Conservation (phyloP, 805 yeast genomes). For the Myxozyma mucilagina region DNA sequence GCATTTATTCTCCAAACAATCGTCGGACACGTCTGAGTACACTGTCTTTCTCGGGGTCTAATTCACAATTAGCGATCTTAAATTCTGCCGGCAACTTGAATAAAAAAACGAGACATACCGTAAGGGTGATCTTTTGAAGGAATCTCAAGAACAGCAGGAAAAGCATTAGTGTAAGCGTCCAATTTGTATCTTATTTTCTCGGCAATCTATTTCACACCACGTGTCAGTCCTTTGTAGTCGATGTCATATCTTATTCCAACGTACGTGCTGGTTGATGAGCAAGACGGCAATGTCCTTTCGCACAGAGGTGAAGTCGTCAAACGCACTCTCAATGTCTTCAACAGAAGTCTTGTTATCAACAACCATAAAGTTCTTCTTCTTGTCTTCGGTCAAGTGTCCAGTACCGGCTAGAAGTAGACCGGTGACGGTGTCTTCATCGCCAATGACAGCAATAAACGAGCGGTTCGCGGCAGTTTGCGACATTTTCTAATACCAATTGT, state of each 20-base stretch:
- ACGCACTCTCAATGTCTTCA: constrained; percentile 73
- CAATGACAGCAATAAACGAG: constrained; percentile 85
- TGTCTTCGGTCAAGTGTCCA: constrained; percentile 70
- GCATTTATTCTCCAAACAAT: constrained; percentile 77
- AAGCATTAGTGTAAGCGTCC: constrained; percentile 83
- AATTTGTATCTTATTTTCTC: constrained; percentile 81
- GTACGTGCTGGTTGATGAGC: constrained; percentile 81
- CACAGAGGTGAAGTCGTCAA: constrained; percentile 66
- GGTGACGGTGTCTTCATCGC: constrained; percentile 96
- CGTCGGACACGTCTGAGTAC: constrained; percentile 92
- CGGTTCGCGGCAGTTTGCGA: constrained; percentile 53
- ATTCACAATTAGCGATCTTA: not conserved
- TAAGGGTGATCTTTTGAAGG: constrained; percentile 99
- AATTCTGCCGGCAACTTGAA: not conserved
- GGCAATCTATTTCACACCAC: constrained; percentile 51
- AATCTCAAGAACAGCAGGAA: constrained; percentile 94
- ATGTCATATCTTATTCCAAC: constrained; percentile 9
- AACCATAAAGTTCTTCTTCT: constrained; percentile 75
- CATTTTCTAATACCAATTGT: constrained; percentile 9
- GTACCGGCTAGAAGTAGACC: constrained; percentile 94
- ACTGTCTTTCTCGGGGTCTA: constrained; percentile 95
- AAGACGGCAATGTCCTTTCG: constrained; percentile 92
- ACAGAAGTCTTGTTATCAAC: constrained; percentile 77
- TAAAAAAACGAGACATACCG: constrained; percentile 35
- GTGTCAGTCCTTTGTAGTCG: not conserved